phyloP scores from a whole-genome alignment of 768 basidiomycete species.

The Dictyophora rubrovolvata region DNA sequence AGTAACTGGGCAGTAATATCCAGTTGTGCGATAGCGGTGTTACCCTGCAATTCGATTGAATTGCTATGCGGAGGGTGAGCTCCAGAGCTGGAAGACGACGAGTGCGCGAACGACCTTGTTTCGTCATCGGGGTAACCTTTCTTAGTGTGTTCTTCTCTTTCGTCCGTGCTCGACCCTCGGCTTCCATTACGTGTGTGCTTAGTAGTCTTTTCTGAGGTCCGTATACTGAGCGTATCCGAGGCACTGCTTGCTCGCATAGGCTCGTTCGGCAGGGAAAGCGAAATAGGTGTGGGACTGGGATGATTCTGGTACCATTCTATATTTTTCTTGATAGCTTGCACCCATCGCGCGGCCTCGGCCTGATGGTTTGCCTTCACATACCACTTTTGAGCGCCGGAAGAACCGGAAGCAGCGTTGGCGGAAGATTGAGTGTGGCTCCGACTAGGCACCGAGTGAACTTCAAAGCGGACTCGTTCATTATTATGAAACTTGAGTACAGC shows the following conservation, averaged over 20 bases:
- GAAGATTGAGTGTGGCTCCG: slow-evolving; percentile 33
- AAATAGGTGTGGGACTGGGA: neutral
- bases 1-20: slow-evolving; percentile 67
- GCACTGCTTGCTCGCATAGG: neutral
- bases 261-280: neutral
- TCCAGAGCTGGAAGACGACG: slow-evolving; percentile 1
- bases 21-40: slow-evolving; percentile 62
- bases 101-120: slow-evolving; percentile 3
- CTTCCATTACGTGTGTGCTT: neutral
- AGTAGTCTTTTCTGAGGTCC: neutral
- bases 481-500: slow-evolving; percentile 47
- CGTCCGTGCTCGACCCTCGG: neutral
- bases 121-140: neutral
- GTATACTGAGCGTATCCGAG: neutral
- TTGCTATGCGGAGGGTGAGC: slow-evolving; percentile 43
- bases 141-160: neutral
- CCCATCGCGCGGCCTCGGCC: slow-evolving; percentile 85
- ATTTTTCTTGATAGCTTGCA: slow-evolving; percentile 58
- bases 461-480: slow-evolving; percentile 64
- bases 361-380: slow-evolving; percentile 79
- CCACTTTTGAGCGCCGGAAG: slow-evolving; percentile 53
- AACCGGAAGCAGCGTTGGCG: slow-evolving; percentile 23
- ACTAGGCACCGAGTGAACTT: slow-evolving; percentile 44
- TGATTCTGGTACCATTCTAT: slow-evolving; percentile 52
- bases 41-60: slow-evolving; percentile 57